Percentiles rank a stretch among this genome's conserved stretches.
Evolutionary conservation across 805 yeast genomes (phyloP).

Genomic region (Schwanniomyces pseudopolymorphus): DNA sequence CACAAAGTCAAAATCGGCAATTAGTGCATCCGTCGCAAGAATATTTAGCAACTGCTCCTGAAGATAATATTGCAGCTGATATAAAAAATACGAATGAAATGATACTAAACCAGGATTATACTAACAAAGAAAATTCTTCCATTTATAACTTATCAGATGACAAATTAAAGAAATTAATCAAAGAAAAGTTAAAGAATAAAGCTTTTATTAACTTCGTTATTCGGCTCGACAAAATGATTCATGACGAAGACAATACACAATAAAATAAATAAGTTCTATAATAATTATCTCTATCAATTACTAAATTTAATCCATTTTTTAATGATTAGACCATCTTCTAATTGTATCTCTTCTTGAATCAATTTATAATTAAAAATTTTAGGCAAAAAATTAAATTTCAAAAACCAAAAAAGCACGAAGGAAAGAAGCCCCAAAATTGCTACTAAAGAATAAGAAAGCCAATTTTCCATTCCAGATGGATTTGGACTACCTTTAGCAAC

Average conservation of each 20-base stretch:
- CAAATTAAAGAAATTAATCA: constrained; percentile 5
- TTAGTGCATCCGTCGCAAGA: background rate
- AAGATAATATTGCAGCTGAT: background rate
- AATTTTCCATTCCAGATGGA: constrained; percentile 37
- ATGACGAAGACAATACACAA: background rate
- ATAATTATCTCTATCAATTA: background rate
- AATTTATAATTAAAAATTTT: constrained; percentile 45
- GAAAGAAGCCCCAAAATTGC: constrained; percentile 40
- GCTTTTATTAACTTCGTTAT: constrained; percentile 14
- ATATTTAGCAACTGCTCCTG: background rate
- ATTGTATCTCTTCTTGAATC: constrained; percentile 34
- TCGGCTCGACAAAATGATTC: constrained; percentile 15
- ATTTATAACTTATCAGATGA: constrained; percentile 4
- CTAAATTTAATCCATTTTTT: constrained; percentile 47
- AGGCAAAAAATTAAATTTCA: constrained; percentile 52
- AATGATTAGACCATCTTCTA: constrained; percentile 59
- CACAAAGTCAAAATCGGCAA: background rate
- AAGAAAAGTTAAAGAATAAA: constrained; percentile 10
- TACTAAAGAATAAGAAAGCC: constrained; percentile 52
- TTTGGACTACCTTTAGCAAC: constrained; percentile 35
- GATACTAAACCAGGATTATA: background rate
- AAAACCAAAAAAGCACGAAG: constrained; percentile 56
- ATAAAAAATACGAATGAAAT: background rate
- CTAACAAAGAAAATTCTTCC: background rate
- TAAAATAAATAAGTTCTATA: background rate